Conservation (phyloP, 352 stramenopile genomes). For the Globisporangium ultimum region DNA sequence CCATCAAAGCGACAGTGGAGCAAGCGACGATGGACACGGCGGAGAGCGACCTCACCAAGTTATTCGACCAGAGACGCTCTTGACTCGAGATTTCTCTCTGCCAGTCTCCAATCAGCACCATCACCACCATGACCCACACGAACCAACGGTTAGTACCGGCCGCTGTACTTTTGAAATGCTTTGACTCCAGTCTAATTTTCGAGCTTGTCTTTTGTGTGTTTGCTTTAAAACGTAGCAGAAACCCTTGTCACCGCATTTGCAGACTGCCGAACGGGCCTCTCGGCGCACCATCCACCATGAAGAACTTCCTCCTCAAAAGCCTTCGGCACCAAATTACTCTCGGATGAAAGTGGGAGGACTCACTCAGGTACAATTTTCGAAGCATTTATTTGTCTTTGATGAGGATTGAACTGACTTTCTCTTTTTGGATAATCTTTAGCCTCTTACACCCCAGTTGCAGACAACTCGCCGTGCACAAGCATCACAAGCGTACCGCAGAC, state of each 20-base stretch:
- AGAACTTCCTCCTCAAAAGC: slow-evolving; percentile 24
- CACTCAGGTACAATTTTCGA: slow-evolving; percentile 30
- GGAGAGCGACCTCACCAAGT: slow-evolving; percentile 7
- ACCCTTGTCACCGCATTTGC: slow-evolving; percentile 30
- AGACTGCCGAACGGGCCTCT: slow-evolving; percentile 35
- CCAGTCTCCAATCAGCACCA: slow-evolving; percentile 1
- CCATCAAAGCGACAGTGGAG: slow-evolving; percentile 15
- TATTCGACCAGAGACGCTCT: slow-evolving; percentile 16
- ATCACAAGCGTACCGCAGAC: slow-evolving; percentile 45
- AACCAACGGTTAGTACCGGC: slow-evolving; percentile 6
- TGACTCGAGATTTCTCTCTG: slow-evolving; percentile 13
- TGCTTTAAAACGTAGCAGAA: slow-evolving; percentile 3
- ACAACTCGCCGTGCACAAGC: slow-evolving; percentile 51
- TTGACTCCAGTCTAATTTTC: background rate
- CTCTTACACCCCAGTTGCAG: slow-evolving; percentile 63
- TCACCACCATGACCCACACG: background rate
- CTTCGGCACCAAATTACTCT: slow-evolving; percentile 17
- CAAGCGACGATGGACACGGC: slow-evolving; percentile 8
- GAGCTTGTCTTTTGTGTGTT: background rate
- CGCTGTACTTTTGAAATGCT: no score
- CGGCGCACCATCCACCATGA: slow-evolving; percentile 23
- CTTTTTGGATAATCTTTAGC: slow-evolving; percentile 19
- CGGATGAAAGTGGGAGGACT: slow-evolving; percentile 26
- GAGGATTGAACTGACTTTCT: no score
- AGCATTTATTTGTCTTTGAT: no score